These are phyloP conservation scores for Kazachstania kunashirensis DNA, from an alignment of 805 yeast genomes.

Conservation along the genomic window DNA sequence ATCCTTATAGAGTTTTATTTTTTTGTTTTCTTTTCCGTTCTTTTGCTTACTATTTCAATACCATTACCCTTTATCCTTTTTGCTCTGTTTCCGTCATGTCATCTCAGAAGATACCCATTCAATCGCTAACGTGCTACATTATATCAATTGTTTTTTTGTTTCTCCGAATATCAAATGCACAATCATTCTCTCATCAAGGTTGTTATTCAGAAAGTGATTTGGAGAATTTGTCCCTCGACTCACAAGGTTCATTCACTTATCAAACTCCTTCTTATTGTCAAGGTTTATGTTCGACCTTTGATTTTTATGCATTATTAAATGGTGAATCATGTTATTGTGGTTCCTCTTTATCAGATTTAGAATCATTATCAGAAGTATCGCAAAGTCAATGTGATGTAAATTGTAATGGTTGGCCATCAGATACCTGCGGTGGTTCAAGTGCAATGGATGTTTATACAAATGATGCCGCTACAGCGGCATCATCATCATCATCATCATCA, in stretches of 20 bases:
- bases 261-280: constrained; percentile 56
- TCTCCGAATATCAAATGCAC: constrained; percentile 27
- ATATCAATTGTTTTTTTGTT: too few relatives aligned
- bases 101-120: too few relatives aligned
- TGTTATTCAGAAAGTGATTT: constrained; percentile 30
- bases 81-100: too few relatives aligned
- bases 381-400: constrained; percentile 32
- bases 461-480: constrained; percentile 14
- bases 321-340: constrained; percentile 67
- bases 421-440: constrained; percentile 55
- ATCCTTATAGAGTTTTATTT: too few relatives aligned
- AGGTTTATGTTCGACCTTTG: constrained; percentile 40
- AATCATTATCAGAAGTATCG: constrained; percentile 36
- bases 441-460: constrained; percentile 39
- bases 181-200: constrained; percentile 27
- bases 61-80: too few relatives aligned
- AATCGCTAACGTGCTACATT: too few relatives aligned
- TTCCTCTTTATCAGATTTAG: constrained; percentile 28
- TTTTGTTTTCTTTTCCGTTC: too few relatives aligned
- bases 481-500: constrained; percentile 1
- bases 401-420: constrained; percentile 57
- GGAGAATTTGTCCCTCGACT: constrained; percentile 17
- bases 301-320: constrained; percentile 41
- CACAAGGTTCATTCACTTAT: constrained; percentile 41
- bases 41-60: too few relatives aligned